phyloP scores from a whole-genome alignment of 2,329 filamentous ascomycete species.

The Magnaporthales sp. region DNA sequence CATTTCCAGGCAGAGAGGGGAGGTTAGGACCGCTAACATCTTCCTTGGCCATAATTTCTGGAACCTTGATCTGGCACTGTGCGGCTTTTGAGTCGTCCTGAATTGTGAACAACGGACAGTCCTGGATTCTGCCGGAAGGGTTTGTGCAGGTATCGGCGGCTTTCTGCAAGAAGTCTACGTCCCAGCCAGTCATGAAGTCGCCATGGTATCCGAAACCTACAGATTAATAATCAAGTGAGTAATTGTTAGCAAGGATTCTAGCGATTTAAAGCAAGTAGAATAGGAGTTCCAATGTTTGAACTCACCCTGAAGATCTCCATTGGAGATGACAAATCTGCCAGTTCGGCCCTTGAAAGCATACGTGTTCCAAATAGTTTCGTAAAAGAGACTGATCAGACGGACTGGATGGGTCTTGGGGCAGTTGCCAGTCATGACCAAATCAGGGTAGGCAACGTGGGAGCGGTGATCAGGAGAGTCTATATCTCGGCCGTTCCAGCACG shows the following conservation, averaged over 20 bases:
- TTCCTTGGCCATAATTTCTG: slow-evolving; percentile 43
- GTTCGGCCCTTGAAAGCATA: slow-evolving; percentile 49
- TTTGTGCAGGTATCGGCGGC: slow-evolving; percentile 73
- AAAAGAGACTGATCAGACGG: slow-evolving; percentile 69
- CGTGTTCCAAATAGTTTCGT: slow-evolving; percentile 78
- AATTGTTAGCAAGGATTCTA: slow-evolving; percentile 7
- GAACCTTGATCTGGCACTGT: slow-evolving; percentile 47
- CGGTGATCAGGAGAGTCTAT: slow-evolving; percentile 45
- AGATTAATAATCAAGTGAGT: neutral
- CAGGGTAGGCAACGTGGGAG: slow-evolving; percentile 69
- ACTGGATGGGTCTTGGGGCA: slow-evolving; percentile 63
- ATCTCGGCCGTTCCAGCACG: slow-evolving; percentile 75
- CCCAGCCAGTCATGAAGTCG: slow-evolving; percentile 77
- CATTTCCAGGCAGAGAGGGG: slow-evolving; percentile 55
- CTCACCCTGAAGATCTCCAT: slow-evolving; percentile 66
- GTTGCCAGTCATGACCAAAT: slow-evolving; percentile 63
- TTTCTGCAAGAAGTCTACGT: slow-evolving; percentile 55
- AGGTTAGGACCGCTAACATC: slow-evolving; percentile 46
- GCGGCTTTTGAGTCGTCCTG: slow-evolving; percentile 45
- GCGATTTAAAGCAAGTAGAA: neutral
- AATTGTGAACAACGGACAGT: slow-evolving; percentile 69
- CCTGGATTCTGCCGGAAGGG: slow-evolving; percentile 55
- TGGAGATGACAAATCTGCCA: slow-evolving; percentile 67
- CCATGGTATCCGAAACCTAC: slow-evolving; percentile 67
- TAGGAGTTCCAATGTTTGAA: neutral